Evolutionary conservation across 495 filamentous ascomycete genomes (phyloP).

Genomic region (Tricharina praecox): DNA sequence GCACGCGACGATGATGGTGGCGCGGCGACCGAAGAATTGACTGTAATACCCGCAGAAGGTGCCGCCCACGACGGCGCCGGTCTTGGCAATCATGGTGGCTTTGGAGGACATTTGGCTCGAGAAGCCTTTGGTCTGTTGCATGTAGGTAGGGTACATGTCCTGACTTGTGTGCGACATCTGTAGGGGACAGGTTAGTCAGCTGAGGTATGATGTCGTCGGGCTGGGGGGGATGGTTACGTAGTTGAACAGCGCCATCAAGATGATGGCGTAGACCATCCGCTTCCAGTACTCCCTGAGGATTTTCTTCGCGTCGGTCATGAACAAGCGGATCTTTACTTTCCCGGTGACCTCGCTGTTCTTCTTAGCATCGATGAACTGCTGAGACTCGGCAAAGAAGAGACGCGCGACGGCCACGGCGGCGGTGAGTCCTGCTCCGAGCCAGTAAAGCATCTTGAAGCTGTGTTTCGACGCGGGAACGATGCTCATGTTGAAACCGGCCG

Average conservation of each 20-base stretch:
- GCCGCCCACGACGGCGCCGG: slow-evolving; percentile 56
- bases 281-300: slow-evolving; percentile 55
- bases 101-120: slow-evolving; percentile 32
- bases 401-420: slow-evolving; percentile 47
- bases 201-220: too few species aligned
- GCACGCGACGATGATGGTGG: slow-evolving; percentile 43
- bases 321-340: slow-evolving; percentile 27
- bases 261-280: slow-evolving; percentile 49
- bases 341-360: slow-evolving; percentile 8
- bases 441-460: slow-evolving; percentile 25
- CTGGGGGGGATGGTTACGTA: too few species aligned
- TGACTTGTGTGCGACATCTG: slow-evolving; percentile 46
- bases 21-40: slow-evolving; percentile 53
- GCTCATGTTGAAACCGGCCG: slow-evolving; percentile 51
- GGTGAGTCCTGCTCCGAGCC: slow-evolving; percentile 45
- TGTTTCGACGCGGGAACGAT: slow-evolving; percentile 30
- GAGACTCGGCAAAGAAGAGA: slow-evolving; percentile 50
- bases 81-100: slow-evolving; percentile 58
- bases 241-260: slow-evolving; percentile 41
- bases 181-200: too few species aligned
- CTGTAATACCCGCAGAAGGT: slow-evolving; percentile 48
- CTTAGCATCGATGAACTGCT: slow-evolving; percentile 46
- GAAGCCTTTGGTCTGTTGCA: slow-evolving; percentile 49
- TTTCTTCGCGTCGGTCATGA: slow-evolving; percentile 32
- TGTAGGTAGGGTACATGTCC: slow-evolving; percentile 64